These are phyloP conservation scores for Lepidium aucheri DNA, from an alignment of 345 rosid species.

Conservation along the genomic window DNA sequence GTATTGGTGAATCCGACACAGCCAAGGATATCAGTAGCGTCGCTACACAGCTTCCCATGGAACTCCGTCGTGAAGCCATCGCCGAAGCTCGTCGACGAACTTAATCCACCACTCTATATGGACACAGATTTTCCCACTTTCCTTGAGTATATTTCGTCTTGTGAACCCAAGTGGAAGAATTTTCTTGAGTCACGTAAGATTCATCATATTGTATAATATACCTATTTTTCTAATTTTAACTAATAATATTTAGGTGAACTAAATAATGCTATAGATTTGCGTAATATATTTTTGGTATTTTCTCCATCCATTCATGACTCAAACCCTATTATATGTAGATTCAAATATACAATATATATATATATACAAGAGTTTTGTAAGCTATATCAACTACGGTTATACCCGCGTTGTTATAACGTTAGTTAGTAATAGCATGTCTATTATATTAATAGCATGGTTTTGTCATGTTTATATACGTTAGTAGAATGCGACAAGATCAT, in stretches of 20 bases:
- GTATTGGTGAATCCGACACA: constrained; percentile 51
- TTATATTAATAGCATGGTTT: no score
- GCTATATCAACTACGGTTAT: no score
- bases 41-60: constrained; percentile 57
- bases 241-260: background rate
- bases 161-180: constrained; percentile 68
- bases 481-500: background rate
- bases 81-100: constrained; percentile 36
- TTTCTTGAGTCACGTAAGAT: constrained; percentile 72
- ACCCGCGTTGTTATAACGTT: no score
- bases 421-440: no score
- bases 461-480: background rate
- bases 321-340: no score
- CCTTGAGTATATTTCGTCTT: constrained; percentile 51
- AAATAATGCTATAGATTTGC: background rate
- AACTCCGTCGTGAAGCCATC: constrained; percentile 38
- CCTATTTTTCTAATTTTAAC: background rate
- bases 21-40: constrained; percentile 69
- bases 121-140: constrained; percentile 65
- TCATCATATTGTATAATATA: background rate
- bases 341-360: no score
- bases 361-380: no score
- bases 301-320: no score
- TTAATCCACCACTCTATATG: constrained; percentile 46
- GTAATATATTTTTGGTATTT: background rate